Evolutionary conservation across 352 stramenopile genomes (phyloP), one percentile per base, ranked within the genome.

Genomic region (Aphanomyces stellatus): DNA sequence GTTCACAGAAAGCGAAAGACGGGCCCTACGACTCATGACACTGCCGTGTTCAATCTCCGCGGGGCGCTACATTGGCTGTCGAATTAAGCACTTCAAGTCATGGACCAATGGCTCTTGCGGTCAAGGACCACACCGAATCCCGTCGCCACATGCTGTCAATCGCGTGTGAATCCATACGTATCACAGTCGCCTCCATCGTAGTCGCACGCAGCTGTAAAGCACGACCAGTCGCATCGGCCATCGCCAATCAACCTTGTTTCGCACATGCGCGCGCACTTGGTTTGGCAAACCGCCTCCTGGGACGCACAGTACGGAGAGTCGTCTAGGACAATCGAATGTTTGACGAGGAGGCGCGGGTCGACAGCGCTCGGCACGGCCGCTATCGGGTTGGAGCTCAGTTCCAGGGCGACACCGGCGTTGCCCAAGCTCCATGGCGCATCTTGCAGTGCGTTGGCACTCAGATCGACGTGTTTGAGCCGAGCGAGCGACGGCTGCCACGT

Each of bases 341-440:
- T 22, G 2, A 13, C 34, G 22, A 33, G 22, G 15, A 22, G 4
- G 5, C 25, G 46, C 24, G 27, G 49, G 10, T 31, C 17, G 15
- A 67, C 25, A 17, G 6, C 19, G n/a, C 17, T 19, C 3, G 60
- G 33, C 2, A 67, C 33, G 15, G 19, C 24, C 3, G 49, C 31
- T 11, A 67, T 35, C 4, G 60, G 60, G 27, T 67, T 67, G 6
- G 19, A 67, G 42, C 33, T 59, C 30, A 67, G 28, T 13, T 67
- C 10, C 15, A 67, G n/a, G 10, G 27, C 3, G 10, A 57, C 15
- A 19, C 22, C 27, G 19, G 40, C 5, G 3, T 11, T n/a, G 2
- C 2, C 33, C 22, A 35, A 11, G 3, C 24, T 24, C 10, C 37
- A 46, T 19, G 37, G 2, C 1, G 37, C 37, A 19, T 46, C 37